Percentiles rank a stretch among this genome's conserved stretches.
phyloP scores from a whole-genome alignment of 306 rosid genomes.

The Castanospermum australe region DNA sequence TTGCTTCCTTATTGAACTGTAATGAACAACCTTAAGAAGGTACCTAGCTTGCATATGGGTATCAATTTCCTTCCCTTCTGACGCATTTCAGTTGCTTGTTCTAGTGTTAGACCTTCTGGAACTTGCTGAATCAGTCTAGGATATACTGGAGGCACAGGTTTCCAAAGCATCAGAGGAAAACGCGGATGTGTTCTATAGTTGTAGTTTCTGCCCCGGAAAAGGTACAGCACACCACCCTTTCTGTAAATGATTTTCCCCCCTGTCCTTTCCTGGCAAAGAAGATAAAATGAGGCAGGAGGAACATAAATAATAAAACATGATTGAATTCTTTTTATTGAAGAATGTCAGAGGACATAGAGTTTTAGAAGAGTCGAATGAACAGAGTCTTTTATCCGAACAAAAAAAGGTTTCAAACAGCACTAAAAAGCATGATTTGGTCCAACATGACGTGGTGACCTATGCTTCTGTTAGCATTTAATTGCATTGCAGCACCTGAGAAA shows the following conservation, averaged over 20 bases:
- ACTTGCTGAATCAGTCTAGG: constrained; percentile 59
- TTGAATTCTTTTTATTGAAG: neutral
- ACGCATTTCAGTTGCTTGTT: constrained; percentile 68
- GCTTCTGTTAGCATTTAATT: neutral
- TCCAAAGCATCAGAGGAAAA: constrained; percentile 92
- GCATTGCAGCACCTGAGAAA: neutral
- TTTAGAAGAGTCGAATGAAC: too few relatives aligned
- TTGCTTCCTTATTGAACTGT: neutral
- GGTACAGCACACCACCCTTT: constrained; percentile 58
- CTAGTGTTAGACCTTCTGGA: constrained; percentile 66
- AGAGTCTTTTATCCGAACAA: neutral
- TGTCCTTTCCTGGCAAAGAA: constrained; percentile 63
- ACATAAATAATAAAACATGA: neutral
- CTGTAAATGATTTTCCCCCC: constrained; percentile 69
- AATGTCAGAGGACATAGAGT: neutral
- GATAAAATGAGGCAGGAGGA: neutral
- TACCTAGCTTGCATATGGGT: constrained; percentile 82
- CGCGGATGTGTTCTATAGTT: constrained; percentile 61
- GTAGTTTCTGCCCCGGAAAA: constrained; percentile 88
- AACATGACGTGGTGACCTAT: neutral
- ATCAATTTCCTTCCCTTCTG: constrained; percentile 58
- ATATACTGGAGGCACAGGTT: constrained; percentile 74
- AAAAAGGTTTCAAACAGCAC: neutral
- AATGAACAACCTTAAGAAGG: neutral
- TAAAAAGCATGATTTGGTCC: neutral